A percentile compares a stretch with the other conserved stretches of the same genome.
phyloP scores from a whole-genome alignment of 805 yeast genomes.

The Wickerhamiella australiensis region DNA sequence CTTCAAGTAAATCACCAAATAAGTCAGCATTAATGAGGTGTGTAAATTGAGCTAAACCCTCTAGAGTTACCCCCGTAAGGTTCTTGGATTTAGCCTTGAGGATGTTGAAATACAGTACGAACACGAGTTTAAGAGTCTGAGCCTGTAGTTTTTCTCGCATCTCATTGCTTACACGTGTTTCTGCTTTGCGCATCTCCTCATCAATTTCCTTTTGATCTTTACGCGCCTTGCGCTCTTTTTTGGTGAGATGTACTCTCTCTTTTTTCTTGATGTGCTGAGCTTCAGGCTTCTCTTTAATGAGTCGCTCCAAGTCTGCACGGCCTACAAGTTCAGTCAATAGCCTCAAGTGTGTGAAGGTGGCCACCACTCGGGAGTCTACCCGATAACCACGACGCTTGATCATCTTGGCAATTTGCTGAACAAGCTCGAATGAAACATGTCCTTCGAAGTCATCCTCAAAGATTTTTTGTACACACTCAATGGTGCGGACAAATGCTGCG shows the following conservation, averaged over 20 bases:
- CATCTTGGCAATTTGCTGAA: constrained; percentile 55
- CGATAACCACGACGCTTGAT: constrained; percentile 61
- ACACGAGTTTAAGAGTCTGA: constrained; percentile 59
- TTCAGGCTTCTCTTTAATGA: constrained; percentile 35
- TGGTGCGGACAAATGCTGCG: constrained; percentile 43
- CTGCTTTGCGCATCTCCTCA: constrained; percentile 78
- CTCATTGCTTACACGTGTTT: constrained; percentile 73
- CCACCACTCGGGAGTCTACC: constrained; percentile 73
- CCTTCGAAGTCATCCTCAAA: constrained; percentile 72
- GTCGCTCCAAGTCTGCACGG: constrained; percentile 32
- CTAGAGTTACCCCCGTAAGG: constrained; percentile 75
- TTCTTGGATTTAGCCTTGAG: constrained; percentile 50
- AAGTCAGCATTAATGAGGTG: constrained; percentile 86
- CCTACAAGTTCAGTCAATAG: constrained; percentile 31
- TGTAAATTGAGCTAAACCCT: constrained; percentile 83
- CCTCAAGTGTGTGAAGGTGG: constrained; percentile 52
- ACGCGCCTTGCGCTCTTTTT: constrained; percentile 74
- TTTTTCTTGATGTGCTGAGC: constrained; percentile 57
- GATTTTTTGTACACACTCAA: constrained; percentile 56
- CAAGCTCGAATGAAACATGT: constrained; percentile 61
- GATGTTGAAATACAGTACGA: constrained; percentile 66
- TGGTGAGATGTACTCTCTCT: constrained; percentile 83
- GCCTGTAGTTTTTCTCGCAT: constrained; percentile 80
- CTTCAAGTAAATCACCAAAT: constrained; percentile 84
- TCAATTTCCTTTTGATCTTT: constrained; percentile 82